These are phyloP conservation scores for Abortiporus biennis DNA, from an alignment of 1,284 basidiomycete species.

Conservation along the genomic window DNA sequence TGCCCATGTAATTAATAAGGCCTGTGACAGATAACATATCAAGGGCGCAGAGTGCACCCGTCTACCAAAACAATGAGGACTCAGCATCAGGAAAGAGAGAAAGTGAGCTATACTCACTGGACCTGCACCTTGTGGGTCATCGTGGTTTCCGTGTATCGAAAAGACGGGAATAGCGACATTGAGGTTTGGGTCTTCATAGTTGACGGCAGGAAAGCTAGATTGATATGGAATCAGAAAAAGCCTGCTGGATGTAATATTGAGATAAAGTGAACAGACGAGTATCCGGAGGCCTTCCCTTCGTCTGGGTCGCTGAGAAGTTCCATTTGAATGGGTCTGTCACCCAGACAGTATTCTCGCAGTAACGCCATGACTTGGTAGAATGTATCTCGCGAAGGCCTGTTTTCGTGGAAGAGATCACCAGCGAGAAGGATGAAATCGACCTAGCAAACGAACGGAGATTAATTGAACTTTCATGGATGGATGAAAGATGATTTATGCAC, in stretches of 20 bases:
- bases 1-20: conserved; percentile 97
- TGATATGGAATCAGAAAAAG: conserved; percentile 11
- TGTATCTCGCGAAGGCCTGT: conserved; percentile 87
- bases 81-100: too few species aligned
- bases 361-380: conserved; percentile 87
- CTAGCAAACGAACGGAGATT: conserved; percentile 30
- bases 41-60: conserved; percentile 92
- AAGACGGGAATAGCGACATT: conserved; percentile 96
- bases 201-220: conserved; percentile 90
- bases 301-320: conserved; percentile 91
- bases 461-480: not conserved
- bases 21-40: conserved; percentile 94
- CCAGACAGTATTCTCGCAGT: conserved; percentile 86
- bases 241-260: not conserved
- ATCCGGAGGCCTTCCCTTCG: conserved; percentile 81
- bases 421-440: conserved; percentile 94
- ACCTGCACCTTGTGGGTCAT: conserved; percentile 96
- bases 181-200: conserved; percentile 96
- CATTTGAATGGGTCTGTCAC: conserved; percentile 82
- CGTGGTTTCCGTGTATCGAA: conserved; percentile 99
- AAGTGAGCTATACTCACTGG: conserved; percentile 45
- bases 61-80: conserved; percentile 37
- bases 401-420: conserved; percentile 98
- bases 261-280: conserved; percentile 54
- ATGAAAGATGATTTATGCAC: conserved; percentile 31